phyloP scores from a whole-genome alignment of 495 filamentous ascomycete genomes.

The Penicillium malachiteum region DNA sequence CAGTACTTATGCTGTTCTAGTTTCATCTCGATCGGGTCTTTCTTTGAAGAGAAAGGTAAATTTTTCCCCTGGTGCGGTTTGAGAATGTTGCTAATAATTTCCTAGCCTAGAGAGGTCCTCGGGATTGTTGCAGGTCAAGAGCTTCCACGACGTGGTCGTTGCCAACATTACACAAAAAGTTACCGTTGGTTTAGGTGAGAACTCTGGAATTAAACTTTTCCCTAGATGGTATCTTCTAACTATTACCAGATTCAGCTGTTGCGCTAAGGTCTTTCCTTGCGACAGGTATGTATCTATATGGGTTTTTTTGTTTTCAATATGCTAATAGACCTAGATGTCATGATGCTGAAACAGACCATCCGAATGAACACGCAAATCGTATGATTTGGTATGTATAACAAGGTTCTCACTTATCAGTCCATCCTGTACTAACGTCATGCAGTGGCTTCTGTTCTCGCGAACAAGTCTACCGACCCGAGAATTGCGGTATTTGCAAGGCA shows the following conservation, averaged over 20 bases:
- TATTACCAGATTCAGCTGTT: slow-evolving; percentile 55
- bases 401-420: neutral
- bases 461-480: slow-evolving; percentile 78
- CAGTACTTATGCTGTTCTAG: slow-evolving; percentile 20
- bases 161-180: slow-evolving; percentile 74
- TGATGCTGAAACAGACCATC: slow-evolving; percentile 68
- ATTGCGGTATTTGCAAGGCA: slow-evolving; percentile 75
- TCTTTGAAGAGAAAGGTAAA: slow-evolving; percentile 54
- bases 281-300: slow-evolving; percentile 51
- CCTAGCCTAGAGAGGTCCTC: slow-evolving; percentile 61
- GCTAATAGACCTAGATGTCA: slow-evolving; percentile 60
- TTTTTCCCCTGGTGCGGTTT: neutral
- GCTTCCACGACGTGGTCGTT: slow-evolving; percentile 72
- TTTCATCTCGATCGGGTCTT: slow-evolving; percentile 37
- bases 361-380: slow-evolving; percentile 78
- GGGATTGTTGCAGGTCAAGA: slow-evolving; percentile 79
- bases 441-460: slow-evolving; percentile 76
- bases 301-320: neutral
- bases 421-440: slow-evolving; percentile 3
- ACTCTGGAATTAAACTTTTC: neutral
- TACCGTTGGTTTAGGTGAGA: slow-evolving; percentile 80
- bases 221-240: neutral
- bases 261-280: slow-evolving; percentile 71
- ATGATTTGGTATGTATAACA: slow-evolving; percentile 68
- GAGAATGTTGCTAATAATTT: slow-evolving; percentile 1